Evolutionary conservation across 2,329 filamentous ascomycete genomes (phyloP).

Genomic region (Calonectria pteridis): DNA sequence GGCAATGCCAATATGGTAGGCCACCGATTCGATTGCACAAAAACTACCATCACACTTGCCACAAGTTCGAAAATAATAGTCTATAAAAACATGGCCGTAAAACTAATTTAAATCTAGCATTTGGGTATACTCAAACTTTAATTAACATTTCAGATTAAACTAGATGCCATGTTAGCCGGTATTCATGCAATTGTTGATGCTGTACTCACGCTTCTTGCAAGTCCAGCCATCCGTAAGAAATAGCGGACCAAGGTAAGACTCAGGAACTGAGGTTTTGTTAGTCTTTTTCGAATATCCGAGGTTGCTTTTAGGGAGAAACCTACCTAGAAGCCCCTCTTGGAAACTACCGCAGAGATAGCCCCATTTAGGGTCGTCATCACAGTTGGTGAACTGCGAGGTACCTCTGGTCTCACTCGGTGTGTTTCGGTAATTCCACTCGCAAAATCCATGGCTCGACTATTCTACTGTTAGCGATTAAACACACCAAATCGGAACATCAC

Average conservation of each 20-base stretch:
- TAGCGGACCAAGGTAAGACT: constrained; percentile 43
- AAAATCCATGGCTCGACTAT: constrained; percentile 36
- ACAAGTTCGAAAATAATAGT: not conserved
- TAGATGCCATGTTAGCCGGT: not conserved
- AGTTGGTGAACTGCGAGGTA: constrained; percentile 39
- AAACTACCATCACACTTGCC: not conserved
- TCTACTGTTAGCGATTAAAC: not conserved
- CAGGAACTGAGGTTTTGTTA: constrained; percentile 28
- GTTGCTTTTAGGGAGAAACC: not conserved
- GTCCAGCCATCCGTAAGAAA: constrained; percentile 19
- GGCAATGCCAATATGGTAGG: not conserved
- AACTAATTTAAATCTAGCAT: not conserved
- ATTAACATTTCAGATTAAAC: not conserved
- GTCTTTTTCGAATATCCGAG: not conserved
- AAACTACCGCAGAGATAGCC: constrained; percentile 35
- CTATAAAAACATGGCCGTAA: not conserved
- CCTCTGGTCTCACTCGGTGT: constrained; percentile 3
- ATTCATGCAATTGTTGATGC: not conserved
- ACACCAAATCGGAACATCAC: not conserved
- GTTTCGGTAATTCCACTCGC: constrained; percentile 40
- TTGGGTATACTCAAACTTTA: not conserved
- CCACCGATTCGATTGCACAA: not conserved
- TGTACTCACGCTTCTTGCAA: constrained; percentile 19
- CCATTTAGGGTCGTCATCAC: constrained; percentile 37
- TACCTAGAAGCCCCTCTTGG: constrained; percentile 26